Base-by-base conservation (phyloP, 495 filamentous ascomycete species). In the Penicillium coprophilum region DNA sequence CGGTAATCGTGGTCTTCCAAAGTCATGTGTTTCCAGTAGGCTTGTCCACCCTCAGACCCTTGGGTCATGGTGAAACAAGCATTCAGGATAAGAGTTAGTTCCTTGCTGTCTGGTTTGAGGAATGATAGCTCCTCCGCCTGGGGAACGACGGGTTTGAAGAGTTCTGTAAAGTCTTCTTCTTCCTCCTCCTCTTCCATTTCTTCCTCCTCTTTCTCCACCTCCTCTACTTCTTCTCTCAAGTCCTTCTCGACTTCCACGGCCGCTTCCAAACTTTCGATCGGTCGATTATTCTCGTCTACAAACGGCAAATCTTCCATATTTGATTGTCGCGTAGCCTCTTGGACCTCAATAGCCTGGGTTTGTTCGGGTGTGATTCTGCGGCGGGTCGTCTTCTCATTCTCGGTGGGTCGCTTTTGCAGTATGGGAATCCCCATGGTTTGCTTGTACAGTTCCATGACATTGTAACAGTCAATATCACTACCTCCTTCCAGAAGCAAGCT, bases 21-120 rank as follows among this genome's bases (percentile, higher is more conserved):
- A 0, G 87, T 90, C 56, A 97, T 73, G 11, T 85, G 63, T 9
- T 85, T 68, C 91, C 91, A 96, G 73, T 97, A 96, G 13, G 75
- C 72, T 27, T 71, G 67, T 12, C 83, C 86, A 34, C 61, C 40
- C 4, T 60, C 58, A 5, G 60, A 41, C 4, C 60, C 69, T 50
- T 77, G 70, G 1, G 60, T 65, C 56, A 76, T 65, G 23, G 53
- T 55, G 21, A 62, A 39, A 54, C 88, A 84, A 6, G 87, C 80
- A 46, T 84, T 71, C 40, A 94, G 60, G 27, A 93, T 63, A 13
- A 93, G 62, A 19, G 86, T 87, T 2, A 97, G 80, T 0, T 86
- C 87, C 59, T 85, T 84, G 56, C 81, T 85, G n/a, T 79, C 78
- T 0, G 88, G 83, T 5, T 61, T 61, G 2, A 87, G 53, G 27